Percentiles rank a stretch among this genome's conserved stretches.
These are phyloP conservation scores for Colletotrichum horii DNA, from an alignment of 2,329 filamentous ascomycete genomes.

Conservation along the genomic window DNA sequence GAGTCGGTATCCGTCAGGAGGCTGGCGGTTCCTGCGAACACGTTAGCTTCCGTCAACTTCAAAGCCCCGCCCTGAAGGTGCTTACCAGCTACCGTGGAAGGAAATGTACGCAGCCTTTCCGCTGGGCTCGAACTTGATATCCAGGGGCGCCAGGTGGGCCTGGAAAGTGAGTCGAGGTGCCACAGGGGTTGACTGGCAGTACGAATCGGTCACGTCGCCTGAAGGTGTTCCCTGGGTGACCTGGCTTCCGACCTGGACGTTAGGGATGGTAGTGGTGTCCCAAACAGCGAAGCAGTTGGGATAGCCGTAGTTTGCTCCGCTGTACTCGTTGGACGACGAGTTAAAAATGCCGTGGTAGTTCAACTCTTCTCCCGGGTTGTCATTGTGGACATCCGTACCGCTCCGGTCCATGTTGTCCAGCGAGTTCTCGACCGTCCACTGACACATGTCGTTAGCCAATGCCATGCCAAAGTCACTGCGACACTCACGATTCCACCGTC, in stretches of 20 bases:
- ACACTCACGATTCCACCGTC: slow-evolving; percentile 48
- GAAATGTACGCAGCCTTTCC: slow-evolving; percentile 68
- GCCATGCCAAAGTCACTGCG: no score
- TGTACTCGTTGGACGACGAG: slow-evolving; percentile 33
- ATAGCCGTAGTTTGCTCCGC: slow-evolving; percentile 30
- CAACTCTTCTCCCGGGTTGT: slow-evolving; percentile 77
- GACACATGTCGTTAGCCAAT: not conserved
- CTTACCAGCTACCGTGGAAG: slow-evolving; percentile 76
- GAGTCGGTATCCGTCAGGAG: slow-evolving; percentile 42
- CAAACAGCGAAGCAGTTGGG: slow-evolving; percentile 64
- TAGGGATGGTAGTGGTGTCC: slow-evolving; percentile 49
- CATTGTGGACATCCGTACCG: slow-evolving; percentile 64
- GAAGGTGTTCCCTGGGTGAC: slow-evolving; percentile 46
- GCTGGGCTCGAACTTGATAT: slow-evolving; percentile 68
- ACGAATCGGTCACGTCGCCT: slow-evolving; percentile 19
- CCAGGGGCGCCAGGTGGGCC: slow-evolving; percentile 75
- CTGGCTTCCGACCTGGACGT: slow-evolving; percentile 52
- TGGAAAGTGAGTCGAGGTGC: slow-evolving; percentile 62
- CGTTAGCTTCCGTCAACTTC: not conserved
- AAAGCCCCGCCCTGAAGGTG: not conserved
- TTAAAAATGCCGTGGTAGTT: slow-evolving; percentile 71
- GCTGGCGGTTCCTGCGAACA: slow-evolving; percentile 32
- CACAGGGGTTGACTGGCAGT: slow-evolving; percentile 44
- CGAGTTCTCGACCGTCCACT: slow-evolving; percentile 71
- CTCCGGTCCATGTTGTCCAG: slow-evolving; percentile 67